These are phyloP conservation scores for Saksenaea oblongispora DNA, from an alignment of 371 early-diverging fungal genomes.

Conservation along the genomic window DNA sequence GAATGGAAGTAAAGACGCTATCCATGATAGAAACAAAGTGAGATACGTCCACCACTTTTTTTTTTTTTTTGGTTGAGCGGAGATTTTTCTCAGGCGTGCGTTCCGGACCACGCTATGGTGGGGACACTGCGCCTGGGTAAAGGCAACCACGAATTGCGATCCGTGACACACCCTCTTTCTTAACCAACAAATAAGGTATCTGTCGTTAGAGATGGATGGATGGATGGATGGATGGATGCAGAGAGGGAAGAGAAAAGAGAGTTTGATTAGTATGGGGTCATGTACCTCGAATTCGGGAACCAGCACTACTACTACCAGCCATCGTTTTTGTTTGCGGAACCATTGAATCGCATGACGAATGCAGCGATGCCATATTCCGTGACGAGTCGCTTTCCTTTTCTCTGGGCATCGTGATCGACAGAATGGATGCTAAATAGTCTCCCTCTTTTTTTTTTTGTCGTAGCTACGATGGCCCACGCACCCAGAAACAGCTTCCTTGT, in stretches of 20 bases:
- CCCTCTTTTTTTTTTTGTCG: too few relatives aligned
- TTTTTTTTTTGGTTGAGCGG: not conserved
- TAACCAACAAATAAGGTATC: constrained; percentile 4
- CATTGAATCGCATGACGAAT: too few relatives aligned
- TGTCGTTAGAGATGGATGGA: not conserved
- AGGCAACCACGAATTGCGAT: not conserved
- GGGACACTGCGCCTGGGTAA: not conserved
- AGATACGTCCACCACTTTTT: not conserved
- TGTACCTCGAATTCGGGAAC: too few relatives aligned
- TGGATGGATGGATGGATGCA: not conserved
- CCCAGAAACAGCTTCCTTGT: constrained; percentile 79
- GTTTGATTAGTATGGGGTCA: not conserved
- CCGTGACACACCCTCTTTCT: constrained; percentile 2
- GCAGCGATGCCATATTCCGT: too few relatives aligned
- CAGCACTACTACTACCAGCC: too few relatives aligned
- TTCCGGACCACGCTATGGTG: not conserved
- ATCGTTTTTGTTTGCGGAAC: too few relatives aligned
- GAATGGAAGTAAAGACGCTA: constrained; percentile 20
- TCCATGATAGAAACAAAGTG: constrained; percentile 10
- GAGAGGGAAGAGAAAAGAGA: not conserved
- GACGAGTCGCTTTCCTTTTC: too few relatives aligned
- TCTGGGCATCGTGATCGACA: too few relatives aligned
- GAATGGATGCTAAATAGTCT: not conserved
- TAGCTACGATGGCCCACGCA: constrained; percentile 22
- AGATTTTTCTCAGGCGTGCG: not conserved